These are phyloP conservation scores for Haberlea rhodopensis DNA, from an alignment of 257 asterid species.

Conservation along the genomic window DNA sequence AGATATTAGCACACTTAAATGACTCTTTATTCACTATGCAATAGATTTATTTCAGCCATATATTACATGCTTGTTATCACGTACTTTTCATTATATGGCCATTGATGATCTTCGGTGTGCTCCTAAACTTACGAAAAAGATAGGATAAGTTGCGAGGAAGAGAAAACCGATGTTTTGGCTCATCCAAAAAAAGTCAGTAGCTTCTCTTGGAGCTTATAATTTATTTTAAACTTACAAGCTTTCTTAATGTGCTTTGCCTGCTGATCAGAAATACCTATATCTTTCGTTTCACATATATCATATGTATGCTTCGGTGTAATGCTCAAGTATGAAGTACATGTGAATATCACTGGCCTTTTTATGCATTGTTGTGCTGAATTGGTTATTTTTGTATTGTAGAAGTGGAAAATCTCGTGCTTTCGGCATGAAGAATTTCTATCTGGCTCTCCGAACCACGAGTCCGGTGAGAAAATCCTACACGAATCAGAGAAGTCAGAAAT, in stretches of 20 bases:
- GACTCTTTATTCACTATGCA: no score
- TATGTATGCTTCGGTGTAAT: slow-evolving; percentile 5
- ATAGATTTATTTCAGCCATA: no score
- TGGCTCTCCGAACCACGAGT: slow-evolving; percentile 43
- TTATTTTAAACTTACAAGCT: slow-evolving; percentile 8
- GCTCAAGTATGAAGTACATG: slow-evolving; percentile 17
- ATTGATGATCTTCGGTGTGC: slow-evolving; percentile 15
- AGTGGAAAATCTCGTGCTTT: slow-evolving; percentile 72
- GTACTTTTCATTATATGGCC: neutral
- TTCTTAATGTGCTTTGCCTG: slow-evolving; percentile 3
- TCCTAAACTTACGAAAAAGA: neutral
- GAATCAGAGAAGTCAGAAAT: slow-evolving; percentile 46
- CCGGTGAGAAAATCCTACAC: slow-evolving; percentile 46
- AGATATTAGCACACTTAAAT: no score
- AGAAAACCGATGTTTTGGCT: no score
- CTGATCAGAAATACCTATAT: slow-evolving; percentile 5
- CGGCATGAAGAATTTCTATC: slow-evolving; percentile 57
- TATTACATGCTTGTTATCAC: no score
- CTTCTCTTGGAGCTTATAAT: neutral
- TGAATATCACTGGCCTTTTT: neutral
- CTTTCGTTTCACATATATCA: neutral
- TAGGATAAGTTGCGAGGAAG: neutral
- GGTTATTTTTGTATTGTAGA: slow-evolving; percentile 37
- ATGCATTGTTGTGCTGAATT: slow-evolving; percentile 20
- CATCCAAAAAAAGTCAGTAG: neutral